These are phyloP conservation scores for Chara braunii DNA, from an alignment of 139 green algal genomes.

Conservation along the genomic window DNA sequence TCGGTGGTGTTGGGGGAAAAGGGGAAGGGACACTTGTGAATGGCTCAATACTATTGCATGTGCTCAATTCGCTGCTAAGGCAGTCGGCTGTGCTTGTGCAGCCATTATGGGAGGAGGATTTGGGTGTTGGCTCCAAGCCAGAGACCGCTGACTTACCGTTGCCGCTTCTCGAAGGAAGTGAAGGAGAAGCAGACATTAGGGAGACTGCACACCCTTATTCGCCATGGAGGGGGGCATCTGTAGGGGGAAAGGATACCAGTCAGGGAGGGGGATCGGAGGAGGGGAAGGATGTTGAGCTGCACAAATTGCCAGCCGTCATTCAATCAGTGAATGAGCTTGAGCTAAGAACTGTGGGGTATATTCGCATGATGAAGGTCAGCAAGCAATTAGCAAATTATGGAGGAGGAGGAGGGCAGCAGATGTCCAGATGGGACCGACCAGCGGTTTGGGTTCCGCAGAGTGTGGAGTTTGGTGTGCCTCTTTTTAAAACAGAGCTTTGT, in stretches of 20 bases:
- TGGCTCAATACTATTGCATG: conserved; percentile 22
- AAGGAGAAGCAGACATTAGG: too few species aligned
- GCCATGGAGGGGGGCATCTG: too few species aligned
- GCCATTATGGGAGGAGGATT: conserved; percentile 7
- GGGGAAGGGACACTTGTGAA: conserved; percentile 20
- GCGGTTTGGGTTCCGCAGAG: conserved; percentile 61
- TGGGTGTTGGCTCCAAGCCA: too few species aligned
- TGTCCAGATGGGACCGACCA: neutral
- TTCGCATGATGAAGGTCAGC: conserved; percentile 5
- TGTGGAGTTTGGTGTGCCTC: conserved; percentile 63
- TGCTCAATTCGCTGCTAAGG: conserved; percentile 27
- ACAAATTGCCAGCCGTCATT: neutral
- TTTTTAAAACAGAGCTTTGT: conserved; percentile 61
- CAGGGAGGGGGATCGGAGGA: neutral
- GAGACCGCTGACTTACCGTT: conserved; percentile 1
- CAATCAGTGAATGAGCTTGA: conserved; percentile 10
- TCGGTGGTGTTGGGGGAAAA: conserved; percentile 30
- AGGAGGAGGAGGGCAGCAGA: neutral
- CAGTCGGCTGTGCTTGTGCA: conserved; percentile 29
- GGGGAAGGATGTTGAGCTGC: neutral
- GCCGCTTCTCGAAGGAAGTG: conserved; percentile 2
- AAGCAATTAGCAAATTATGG: neutral
- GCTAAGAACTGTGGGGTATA: conserved; percentile 12
- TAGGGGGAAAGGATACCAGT: neutral
- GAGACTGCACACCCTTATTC: too few species aligned